Conservation (phyloP, 176 grass and related monocot species). For the Oryza rufipogon region DNA sequence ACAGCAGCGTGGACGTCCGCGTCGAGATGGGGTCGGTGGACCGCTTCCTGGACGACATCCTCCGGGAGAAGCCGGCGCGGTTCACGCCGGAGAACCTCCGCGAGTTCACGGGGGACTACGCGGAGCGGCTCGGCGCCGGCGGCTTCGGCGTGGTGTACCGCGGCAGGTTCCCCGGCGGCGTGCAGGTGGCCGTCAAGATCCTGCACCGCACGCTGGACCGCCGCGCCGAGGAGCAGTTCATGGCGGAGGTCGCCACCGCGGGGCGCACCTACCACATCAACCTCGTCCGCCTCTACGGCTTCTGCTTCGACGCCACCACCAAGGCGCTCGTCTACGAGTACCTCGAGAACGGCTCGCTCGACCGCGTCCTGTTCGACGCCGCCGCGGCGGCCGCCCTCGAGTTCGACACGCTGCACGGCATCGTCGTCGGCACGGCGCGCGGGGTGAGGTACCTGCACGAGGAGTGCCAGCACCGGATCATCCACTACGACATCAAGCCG, state of each 20-base stretch:
- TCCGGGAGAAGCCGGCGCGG: conserved; percentile 57
- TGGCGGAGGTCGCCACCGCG: conserved; percentile 74
- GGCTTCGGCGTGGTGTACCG: conserved; percentile 74
- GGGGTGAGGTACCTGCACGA: conserved; percentile 73
- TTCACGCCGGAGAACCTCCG: conserved; percentile 57
- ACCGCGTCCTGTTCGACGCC: conserved; percentile 29
- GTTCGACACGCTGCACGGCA: conserved; percentile 52
- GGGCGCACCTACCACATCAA: conserved; percentile 63
- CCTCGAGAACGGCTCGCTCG: conserved; percentile 71
- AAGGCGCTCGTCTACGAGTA: conserved; percentile 82
- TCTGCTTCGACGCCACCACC: conserved; percentile 62
- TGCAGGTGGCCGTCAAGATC: conserved; percentile 50
- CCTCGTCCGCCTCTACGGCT: conserved; percentile 81
- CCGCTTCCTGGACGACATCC: conserved; percentile 54
- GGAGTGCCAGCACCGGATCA: conserved; percentile 73
- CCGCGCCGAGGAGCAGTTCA: conserved; percentile 57
- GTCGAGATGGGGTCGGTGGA: conserved; percentile 54
- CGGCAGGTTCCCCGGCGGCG: conserved; percentile 46
- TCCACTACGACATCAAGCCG: conserved; percentile 85
- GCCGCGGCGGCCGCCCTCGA: conserved; percentile 2
- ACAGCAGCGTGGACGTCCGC: not conserved
- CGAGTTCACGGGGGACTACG: conserved; percentile 40
- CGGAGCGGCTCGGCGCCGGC: conserved; percentile 53
- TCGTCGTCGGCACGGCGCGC: conserved; percentile 67
- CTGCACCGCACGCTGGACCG: conserved; percentile 43